Base-by-base conservation (phyloP, 495 filamentous ascomycete species). In the Parachaetomium inaequale region DNA sequence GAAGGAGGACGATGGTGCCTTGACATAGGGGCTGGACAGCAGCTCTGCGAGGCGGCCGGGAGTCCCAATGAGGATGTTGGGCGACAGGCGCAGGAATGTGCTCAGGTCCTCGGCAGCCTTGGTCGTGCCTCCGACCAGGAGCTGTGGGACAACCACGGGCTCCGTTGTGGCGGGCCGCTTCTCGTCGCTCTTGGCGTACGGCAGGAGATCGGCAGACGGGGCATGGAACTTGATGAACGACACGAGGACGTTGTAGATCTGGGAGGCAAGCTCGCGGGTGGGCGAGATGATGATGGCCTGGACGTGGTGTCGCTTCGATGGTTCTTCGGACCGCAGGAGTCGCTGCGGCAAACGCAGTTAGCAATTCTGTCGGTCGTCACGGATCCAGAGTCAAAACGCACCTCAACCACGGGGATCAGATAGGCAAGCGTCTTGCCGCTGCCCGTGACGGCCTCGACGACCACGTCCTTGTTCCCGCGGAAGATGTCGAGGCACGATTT, bases 371-470 rank as follows among this genome's bases (percentile, higher is more conserved):
- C 56, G 10, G 25, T 10, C 3, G 2, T 0, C 45, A 3, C 10
- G 5, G 19, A 17, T 1, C 0, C 3, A 31, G 26, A 21, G 32
- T 6, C 3, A 11, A 47, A 15, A n/a, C 56, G 31, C 43, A 71
- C 70, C 63, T 96, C 91, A 14, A 97, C 81, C 2, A 97, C 77
- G 0, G 94, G 94, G 28, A 98, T 89, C 50, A 98, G 74, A 68
- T 94, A 98, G 2, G 92, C 88, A 45, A 97, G 76, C 0, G 94
- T 98, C 75, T 98, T 98, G 47, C 94, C 94, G 70, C 89, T 94
- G 8, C 95, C 94, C 3, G 94, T 98, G 8, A 97, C 94, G 2
- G 94, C 95, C 82, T 96, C 93, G 29, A 97, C 93, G 3, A 98
- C 93, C 0, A 98, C 93, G 76, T 98, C 94, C 68, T 97, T 97